Base-by-base conservation (phyloP, 495 filamentous ascomycete genomes). In the Penicillium canescens region DNA sequence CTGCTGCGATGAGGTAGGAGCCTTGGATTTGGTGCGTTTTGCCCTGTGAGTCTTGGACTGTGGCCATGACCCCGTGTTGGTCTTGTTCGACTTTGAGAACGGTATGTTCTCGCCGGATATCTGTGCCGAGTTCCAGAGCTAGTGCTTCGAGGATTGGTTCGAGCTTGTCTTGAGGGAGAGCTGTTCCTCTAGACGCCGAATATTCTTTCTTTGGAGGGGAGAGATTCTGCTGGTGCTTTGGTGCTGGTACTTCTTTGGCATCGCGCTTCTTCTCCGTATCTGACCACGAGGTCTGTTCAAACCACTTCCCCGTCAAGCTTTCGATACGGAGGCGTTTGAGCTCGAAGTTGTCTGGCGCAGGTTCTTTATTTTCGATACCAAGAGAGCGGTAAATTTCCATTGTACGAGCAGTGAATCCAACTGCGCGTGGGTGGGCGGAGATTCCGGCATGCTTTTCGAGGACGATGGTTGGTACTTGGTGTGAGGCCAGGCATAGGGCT, bases 341-440 rank as follows among this genome's bases (percentile, higher is more conserved):
- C 54, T 38, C 38, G 41, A 68, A 63, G 45, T 65, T 47, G 24
- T 56, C 50, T 1, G 61, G 56, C 0, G 59, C 60, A 0, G 65
- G 65, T 11, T 71, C 59, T 9, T 52, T 39, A 16, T 66, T 61
- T 7, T 64, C 66, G 9, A 74, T 54, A 2, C 60, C 65, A 7
- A 72, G 44, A 10, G 34, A 33, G 4, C 62, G 62, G 42, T 56
- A 73, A 2, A 72, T 63, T 35, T 75, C 72, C 60, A 73, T 69
- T 3, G 65, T 72, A 14, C 72, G 65, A 3, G 67, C 41, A 0
- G 62, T 72, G 35, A 72, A 63, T 7, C 68, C 66, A 14, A 70
- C 62, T 10, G 69, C 69, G 11, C 67, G 64, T 2, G 72, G 72
- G 28, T 72, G 69, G 10, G 46, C 46, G 2, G 63, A 66, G 21